These are phyloP conservation scores for Colletotrichum sp. DNA, from an alignment of 2,329 filamentous ascomycete genomes.

Conservation along the genomic window DNA sequence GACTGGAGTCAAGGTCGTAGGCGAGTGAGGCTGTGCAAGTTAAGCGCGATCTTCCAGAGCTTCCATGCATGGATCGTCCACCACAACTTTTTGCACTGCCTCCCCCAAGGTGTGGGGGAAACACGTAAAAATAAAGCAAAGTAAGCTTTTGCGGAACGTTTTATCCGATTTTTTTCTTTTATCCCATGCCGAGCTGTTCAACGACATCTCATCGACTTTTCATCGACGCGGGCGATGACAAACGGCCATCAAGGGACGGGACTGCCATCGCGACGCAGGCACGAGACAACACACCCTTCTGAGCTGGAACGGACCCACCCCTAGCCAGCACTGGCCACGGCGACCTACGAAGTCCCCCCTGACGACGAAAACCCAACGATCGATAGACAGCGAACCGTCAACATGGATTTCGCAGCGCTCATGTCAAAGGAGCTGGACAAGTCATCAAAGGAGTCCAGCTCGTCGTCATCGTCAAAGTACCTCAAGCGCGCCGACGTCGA, in stretches of 20 bases:
- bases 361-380: neutral
- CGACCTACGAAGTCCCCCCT: neutral
- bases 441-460: slow-evolving; percentile 60
- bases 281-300: neutral
- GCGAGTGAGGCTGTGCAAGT: slow-evolving; percentile 23
- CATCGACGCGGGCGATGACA: neutral
- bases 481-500: slow-evolving; percentile 86
- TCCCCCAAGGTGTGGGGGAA: slow-evolving; percentile 14
- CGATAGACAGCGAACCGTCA: slow-evolving; percentile 25
- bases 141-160: slow-evolving; percentile 13
- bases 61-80: slow-evolving; percentile 23
- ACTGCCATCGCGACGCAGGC: neutral
- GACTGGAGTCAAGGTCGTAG: slow-evolving; percentile 23
- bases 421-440: slow-evolving; percentile 95
- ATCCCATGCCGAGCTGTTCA: neutral
- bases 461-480: slow-evolving; percentile 70
- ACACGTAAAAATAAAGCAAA: neutral
- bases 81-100: slow-evolving; percentile 7
- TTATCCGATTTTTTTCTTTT: slow-evolving; percentile 8
- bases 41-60: slow-evolving; percentile 21
- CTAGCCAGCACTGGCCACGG: neutral
- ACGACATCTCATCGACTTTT: slow-evolving; percentile 12
- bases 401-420: slow-evolving; percentile 93
- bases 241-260: neutral
- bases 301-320: neutral